Conservation (phyloP, 2,329 filamentous ascomycete species). For the Fusarium hainanense region DNA sequence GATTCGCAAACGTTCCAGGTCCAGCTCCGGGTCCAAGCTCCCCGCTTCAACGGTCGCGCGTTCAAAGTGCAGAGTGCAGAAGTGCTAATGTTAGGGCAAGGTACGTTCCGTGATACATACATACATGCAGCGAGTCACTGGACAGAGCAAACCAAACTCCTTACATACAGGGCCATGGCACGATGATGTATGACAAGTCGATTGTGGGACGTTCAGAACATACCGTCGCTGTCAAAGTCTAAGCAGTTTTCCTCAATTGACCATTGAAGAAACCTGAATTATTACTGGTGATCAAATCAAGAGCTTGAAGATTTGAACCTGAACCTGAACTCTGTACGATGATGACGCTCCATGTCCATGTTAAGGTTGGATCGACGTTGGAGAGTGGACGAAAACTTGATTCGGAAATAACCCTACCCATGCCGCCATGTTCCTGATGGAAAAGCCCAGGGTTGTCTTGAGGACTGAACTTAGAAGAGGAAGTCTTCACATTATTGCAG, state of each 20-base stretch:
- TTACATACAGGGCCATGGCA: conserved; percentile 19
- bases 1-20: conserved; percentile 25
- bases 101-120: conserved; percentile 21
- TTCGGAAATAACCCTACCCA: conserved; percentile 38
- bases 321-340: conserved; percentile 15
- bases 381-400: conserved; percentile 36
- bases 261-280: conserved; percentile 6
- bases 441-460: conserved; percentile 4
- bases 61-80: conserved; percentile 13
- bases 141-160: conserved; percentile 25
- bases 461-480: not conserved
- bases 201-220: conserved; percentile 39
- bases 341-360: conserved; percentile 33
- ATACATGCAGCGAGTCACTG: conserved; percentile 6
- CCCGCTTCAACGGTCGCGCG: conserved; percentile 36
- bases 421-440: conserved; percentile 22
- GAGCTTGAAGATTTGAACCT: conserved; percentile 19
- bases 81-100: conserved; percentile 17
- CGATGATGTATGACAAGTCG: conserved; percentile 43
- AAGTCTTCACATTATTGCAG: not conserved
- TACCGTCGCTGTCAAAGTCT: not conserved
- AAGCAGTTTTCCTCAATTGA: conserved; percentile 1
- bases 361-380: conserved; percentile 30
- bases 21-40: conserved; percentile 23
- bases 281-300: conserved; percentile 1